Conservation (phyloP, 306 rosid genomes). For the Corylus avellana region DNA sequence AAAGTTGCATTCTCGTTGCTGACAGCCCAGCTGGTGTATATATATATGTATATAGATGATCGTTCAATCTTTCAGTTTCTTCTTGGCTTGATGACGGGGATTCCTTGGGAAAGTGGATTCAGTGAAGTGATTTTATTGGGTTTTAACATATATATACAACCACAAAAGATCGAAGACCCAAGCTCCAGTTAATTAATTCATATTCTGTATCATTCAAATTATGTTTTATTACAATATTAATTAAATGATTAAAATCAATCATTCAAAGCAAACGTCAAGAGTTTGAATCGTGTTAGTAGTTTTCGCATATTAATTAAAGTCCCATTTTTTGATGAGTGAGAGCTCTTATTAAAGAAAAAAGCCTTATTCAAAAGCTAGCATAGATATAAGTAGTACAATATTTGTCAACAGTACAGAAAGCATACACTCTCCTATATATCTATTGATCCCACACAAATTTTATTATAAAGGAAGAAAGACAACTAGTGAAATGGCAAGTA, state of each 20-base stretch:
- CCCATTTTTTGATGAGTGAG: neutral
- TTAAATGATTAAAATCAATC: no score
- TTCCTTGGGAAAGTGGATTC: neutral
- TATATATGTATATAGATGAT: neutral
- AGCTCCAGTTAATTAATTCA: no score
- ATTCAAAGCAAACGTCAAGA: no score
- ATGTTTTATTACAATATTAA: no score
- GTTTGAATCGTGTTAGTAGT: no score
- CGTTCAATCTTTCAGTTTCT: neutral
- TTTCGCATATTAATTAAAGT: neutral
- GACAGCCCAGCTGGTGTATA: no score
- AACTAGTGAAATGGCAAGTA: neutral
- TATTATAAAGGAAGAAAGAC: neutral
- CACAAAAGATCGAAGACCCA: neutral
- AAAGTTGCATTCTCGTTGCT: conserved; percentile 24
- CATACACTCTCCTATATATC: neutral
- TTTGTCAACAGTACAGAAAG: neutral
- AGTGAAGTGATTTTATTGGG: neutral
- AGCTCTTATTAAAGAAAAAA: neutral
- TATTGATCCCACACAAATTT: neutral
- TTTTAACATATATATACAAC: neutral
- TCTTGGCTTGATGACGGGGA: neutral
- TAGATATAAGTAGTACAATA: neutral
- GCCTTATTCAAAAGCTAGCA: neutral
- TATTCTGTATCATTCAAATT: no score